Conservation (phyloP, 1,284 basidiomycete genomes). For the Malassezia cuniculi region DNA sequence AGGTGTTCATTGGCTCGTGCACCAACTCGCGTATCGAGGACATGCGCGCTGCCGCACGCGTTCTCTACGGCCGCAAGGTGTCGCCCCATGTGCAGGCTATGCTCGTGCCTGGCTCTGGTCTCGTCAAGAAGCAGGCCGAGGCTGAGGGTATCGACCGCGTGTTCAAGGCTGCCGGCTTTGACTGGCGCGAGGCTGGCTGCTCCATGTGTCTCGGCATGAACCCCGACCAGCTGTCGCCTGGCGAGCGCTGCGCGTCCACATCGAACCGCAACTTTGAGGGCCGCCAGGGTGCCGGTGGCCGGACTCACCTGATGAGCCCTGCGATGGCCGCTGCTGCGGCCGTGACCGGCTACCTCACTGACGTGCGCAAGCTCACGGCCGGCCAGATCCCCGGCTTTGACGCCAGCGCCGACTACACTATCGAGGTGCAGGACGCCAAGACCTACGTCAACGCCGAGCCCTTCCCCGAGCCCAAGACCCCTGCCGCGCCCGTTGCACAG, state of each 20-base stretch:
- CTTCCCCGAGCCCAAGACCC: constrained; percentile 8
- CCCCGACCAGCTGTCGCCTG: constrained; percentile 41
- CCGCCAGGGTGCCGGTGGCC: constrained; percentile 39
- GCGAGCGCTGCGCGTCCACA: constrained; percentile 44
- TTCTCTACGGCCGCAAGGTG: constrained; percentile 38
- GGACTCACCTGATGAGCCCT: constrained; percentile 41
- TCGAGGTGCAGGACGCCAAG: constrained; percentile 31
- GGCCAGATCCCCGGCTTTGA: constrained; percentile 22
- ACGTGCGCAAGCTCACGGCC: constrained; percentile 35
- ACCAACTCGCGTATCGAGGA: constrained; percentile 44
- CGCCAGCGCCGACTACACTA: constrained; percentile 25
- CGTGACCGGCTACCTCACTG: constrained; percentile 40
- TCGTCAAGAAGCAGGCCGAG: constrained; percentile 44
- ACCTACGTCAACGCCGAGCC: constrained; percentile 24
- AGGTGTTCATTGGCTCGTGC: constrained; percentile 44
- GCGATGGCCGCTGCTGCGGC: constrained; percentile 43
- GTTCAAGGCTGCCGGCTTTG: constrained; percentile 42
- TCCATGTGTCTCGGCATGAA: constrained; percentile 45
- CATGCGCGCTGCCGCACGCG: constrained; percentile 35
- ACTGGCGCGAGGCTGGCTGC: constrained; percentile 44
- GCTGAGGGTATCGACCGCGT: constrained; percentile 44
- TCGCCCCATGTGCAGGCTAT: constrained; percentile 36
- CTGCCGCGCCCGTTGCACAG: constrained; percentile 1
- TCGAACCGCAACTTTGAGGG: constrained; percentile 45
- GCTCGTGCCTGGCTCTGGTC: constrained; percentile 42